Base-by-base conservation (phyloP, 345 rosid species). In the Populus pruinosa region DNA sequence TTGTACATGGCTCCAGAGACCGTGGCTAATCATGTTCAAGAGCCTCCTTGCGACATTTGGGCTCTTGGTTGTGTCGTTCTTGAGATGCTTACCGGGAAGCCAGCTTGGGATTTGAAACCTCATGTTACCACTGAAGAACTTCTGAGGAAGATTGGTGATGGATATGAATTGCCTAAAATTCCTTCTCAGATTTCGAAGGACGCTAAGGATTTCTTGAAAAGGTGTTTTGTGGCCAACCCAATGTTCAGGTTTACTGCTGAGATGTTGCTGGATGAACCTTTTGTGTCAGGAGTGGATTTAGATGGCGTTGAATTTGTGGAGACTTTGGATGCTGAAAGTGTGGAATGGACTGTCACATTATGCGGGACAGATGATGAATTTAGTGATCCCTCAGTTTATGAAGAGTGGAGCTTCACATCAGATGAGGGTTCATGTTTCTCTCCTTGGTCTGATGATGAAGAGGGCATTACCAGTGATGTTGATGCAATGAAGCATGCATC, bases 1-100 rank as follows among this genome's bases (percentile, higher is more conserved):
- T 74, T 91, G 74, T 93, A 90, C 70, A 82, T 91, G 89, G 89
- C 97, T 55, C 98, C 97, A 13, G 98, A 94, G 70, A 82, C 97
- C 0, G 91, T 91, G 59, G 84, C 77, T 49, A 83, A 86, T 25
- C 86, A 86, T 75, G 87, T 85, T 61, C 87, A 88, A 64, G 97
- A 90, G 77, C 70, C 94, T n/a, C 87, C 91, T n/a, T 87, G 82
- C 53, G 98, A 94, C 67, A 86, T 94, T 5, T 94, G 98, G 97
- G 94, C 97, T 6, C 87, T 94, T 27, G 98, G 97, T 11, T 94
- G 97, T 62, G 85, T 81, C 0, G 89, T 88, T 14, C 87, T 85
- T 20, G 95, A 94, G 94, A 93, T 93, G 98, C 69, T 86, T 27
- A 88, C 92, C 1, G 95, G 96, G 2, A 81, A 83, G 80, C 84